phyloP scores from a whole-genome alignment of 805 yeast genomes.

The Candida nemodendra region DNA sequence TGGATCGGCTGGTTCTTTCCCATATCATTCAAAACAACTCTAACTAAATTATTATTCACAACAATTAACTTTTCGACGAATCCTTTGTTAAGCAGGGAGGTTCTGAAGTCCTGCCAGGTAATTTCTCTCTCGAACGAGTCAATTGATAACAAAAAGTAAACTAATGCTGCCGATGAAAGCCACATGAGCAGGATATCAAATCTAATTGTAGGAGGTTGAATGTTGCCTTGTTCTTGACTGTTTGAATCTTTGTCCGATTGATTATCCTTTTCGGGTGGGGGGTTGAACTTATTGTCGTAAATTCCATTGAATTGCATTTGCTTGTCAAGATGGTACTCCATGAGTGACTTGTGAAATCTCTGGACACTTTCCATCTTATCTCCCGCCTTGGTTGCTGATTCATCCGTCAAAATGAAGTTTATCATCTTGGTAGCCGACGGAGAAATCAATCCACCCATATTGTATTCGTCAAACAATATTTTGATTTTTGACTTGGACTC shows the following conservation, averaged over 20 bases:
- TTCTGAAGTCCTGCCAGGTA: slow-evolving; percentile 72
- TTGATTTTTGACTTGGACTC: slow-evolving; percentile 14
- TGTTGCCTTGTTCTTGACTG: slow-evolving; percentile 4
- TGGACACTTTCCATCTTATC: slow-evolving; percentile 32
- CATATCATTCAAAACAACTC: slow-evolving; percentile 57
- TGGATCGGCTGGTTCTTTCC: slow-evolving; percentile 33
- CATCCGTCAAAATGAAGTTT: slow-evolving; percentile 27
- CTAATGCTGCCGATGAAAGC: slow-evolving; percentile 19
- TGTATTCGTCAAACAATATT: slow-evolving; percentile 25
- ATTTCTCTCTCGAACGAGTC: slow-evolving; percentile 31
- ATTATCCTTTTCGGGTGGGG: slow-evolving; percentile 16
- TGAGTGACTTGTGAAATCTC: slow-evolving; percentile 28
- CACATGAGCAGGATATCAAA: slow-evolving; percentile 23
- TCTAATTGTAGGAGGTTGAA: slow-evolving; percentile 13
- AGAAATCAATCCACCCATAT: slow-evolving; percentile 33
- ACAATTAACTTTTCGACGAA: slow-evolving; percentile 72
- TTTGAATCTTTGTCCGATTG: background rate
- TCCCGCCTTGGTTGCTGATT: slow-evolving; percentile 23
- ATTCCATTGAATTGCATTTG: slow-evolving; percentile 25
- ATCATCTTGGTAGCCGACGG: slow-evolving; percentile 30
- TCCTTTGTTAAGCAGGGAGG: slow-evolving; percentile 75
- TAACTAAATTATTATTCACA: slow-evolving; percentile 69
- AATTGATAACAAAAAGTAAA: slow-evolving; percentile 17
- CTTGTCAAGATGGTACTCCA: slow-evolving; percentile 31
- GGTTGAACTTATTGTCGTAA: slow-evolving; percentile 24